Evolutionary conservation across 495 filamentous ascomycete genomes (phyloP), one percentile per base, ranked within the genome.

Genomic region (Xylaria grammica): DNA sequence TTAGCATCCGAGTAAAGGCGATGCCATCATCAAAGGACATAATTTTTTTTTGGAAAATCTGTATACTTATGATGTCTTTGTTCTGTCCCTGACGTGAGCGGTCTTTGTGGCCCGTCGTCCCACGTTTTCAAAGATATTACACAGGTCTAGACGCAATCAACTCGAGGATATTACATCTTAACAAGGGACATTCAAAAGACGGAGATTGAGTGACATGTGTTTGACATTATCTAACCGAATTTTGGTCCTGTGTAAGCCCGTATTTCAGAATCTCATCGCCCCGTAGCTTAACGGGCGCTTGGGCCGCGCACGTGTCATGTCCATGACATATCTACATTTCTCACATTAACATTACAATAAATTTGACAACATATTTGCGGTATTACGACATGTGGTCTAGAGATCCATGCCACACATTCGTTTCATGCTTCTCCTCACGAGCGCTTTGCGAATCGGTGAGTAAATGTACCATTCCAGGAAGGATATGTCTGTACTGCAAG

Each of bases 381-480:
- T n/a, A 36, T 38, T 40, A 40, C 19, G 51, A 24, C n/a, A 42
- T 19, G 38, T 45, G 17, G 5, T 22, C 36, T 20, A 27, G 5
- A 20, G 60, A 15, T 42, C 34, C 44, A 51, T 10, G 29, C 30
- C n/a, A 5, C 27, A 58, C 30, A 30, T 44, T 19, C 20, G 53
- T 29, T 24, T 36, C 26, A 3, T 7, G n/a, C n/a, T n/a, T n/a
- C n/a, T 38, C 26, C 36, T 46, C 29, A 56, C 20, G 36, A 36
- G 61, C n/a, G 60, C 40, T 20, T 63, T 4, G 51, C 38, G 48
- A 68, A 73, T 19, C 67, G 72, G 53, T 45, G 66, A 9, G 49
- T 50, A 27, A 65, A 20, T 22, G 76, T 79, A 15, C 69, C 72
- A 45, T 78, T 79, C 78, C 78, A 78, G 7, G 74, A 38, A 32